Evolutionary conservation across 441 rosid species (phyloP).

Genomic region (Theobroma grandiflorum): DNA sequence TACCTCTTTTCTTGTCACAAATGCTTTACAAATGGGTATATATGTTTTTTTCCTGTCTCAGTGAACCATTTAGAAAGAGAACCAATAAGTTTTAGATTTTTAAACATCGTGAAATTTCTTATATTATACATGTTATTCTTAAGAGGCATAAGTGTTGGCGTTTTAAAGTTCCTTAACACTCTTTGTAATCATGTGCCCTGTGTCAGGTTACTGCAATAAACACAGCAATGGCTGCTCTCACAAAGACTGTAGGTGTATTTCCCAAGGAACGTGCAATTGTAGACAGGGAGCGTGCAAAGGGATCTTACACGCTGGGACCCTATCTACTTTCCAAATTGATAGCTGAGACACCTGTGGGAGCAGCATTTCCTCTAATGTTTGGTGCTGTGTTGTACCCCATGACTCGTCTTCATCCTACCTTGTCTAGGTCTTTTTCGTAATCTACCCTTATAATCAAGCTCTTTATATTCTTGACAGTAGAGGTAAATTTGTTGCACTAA

Average conservation of each 20-base stretch:
- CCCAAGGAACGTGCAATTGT: constrained; percentile 97
- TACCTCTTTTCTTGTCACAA: too few species aligned
- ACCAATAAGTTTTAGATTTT: too few species aligned
- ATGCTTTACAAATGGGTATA: too few species aligned
- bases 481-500: background rate
- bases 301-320: constrained; percentile 89
- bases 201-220: constrained; percentile 92
- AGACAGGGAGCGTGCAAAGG: constrained; percentile 93
- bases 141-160: background rate
- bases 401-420: constrained; percentile 89
- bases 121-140: background rate
- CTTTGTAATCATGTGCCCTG: background rate
- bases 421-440: constrained; percentile 62
- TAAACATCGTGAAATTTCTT: too few species aligned
- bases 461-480: constrained; percentile 5
- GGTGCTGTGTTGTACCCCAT: constrained; percentile 93
- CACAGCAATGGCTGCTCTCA: constrained; percentile 99
- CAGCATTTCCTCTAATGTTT: constrained; percentile 93
- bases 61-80: too few species aligned
- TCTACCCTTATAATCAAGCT: constrained; percentile 13
- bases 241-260: constrained; percentile 94
- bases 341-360: constrained; percentile 95
- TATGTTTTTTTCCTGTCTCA: too few species aligned
- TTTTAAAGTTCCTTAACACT: constrained; percentile 18
- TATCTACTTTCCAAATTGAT: constrained; percentile 90